A percentile compares a stretch with the other conserved stretches of the same genome.
Conservation (phyloP, 805 yeast genomes). For the Priceomyces haplophilus region DNA sequence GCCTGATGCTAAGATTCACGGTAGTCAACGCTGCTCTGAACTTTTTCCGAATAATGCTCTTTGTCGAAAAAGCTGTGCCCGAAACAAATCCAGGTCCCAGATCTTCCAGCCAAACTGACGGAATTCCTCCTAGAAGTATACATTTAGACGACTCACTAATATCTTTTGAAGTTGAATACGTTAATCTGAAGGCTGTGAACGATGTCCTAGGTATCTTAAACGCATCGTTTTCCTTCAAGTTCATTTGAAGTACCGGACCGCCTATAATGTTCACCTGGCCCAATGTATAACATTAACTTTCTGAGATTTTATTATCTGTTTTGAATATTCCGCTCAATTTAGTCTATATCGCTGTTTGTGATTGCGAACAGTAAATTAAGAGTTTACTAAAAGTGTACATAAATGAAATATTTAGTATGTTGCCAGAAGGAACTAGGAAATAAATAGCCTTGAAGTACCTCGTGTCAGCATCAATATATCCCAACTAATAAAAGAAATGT, state of each 20-base stretch:
- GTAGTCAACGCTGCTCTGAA: slow-evolving; percentile 8
- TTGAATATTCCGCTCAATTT: too few relatives aligned
- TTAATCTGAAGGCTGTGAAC: slow-evolving; percentile 59
- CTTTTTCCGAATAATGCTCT: slow-evolving; percentile 11
- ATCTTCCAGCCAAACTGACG: slow-evolving; percentile 52
- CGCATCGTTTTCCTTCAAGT: neutral
- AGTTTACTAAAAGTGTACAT: too few relatives aligned
- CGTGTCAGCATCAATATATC: too few relatives aligned
- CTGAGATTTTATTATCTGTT: too few relatives aligned
- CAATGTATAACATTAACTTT: neutral
- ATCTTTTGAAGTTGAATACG: slow-evolving; percentile 48
- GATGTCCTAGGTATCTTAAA: slow-evolving; percentile 47
- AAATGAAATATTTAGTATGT: too few relatives aligned
- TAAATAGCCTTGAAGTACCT: too few relatives aligned
- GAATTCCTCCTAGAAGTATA: slow-evolving; percentile 56
- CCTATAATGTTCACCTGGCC: neutral
- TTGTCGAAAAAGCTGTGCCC: slow-evolving; percentile 12
- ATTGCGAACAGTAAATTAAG: neutral
- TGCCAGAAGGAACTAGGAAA: too few relatives aligned
- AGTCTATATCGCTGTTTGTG: neutral
- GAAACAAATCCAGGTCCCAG: slow-evolving; percentile 23
- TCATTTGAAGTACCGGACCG: neutral
- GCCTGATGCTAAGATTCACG: slow-evolving; percentile 8
- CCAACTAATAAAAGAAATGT: too few relatives aligned
- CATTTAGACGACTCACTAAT: slow-evolving; percentile 48